These are phyloP conservation scores for Penicillium sp. DNA, from an alignment of 2,329 filamentous ascomycete genomes.

Conservation along the genomic window DNA sequence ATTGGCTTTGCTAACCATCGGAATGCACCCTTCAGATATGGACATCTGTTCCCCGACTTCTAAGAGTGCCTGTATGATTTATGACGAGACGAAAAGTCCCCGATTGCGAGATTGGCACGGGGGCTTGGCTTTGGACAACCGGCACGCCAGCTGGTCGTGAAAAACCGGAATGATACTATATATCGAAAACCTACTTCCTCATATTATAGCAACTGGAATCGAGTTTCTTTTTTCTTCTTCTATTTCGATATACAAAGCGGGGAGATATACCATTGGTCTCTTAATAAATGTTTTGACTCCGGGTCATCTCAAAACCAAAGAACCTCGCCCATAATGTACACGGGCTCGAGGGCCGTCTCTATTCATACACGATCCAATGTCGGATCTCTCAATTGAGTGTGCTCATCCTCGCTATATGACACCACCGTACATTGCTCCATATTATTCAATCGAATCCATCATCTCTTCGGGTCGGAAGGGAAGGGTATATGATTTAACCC, in stretches of 20 bases:
- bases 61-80: slow-evolving; percentile 48
- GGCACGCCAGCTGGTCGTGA: slow-evolving; percentile 18
- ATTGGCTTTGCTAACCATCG: neutral
- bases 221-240: slow-evolving; percentile 15
- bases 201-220: slow-evolving; percentile 30
- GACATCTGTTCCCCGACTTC: slow-evolving; percentile 76
- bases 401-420: neutral
- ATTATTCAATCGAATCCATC: neutral
- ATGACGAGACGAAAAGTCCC: slow-evolving; percentile 37
- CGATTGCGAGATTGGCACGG: slow-evolving; percentile 10
- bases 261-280: slow-evolving; percentile 11
- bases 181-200: slow-evolving; percentile 13
- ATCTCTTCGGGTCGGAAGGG: slow-evolving; percentile 1
- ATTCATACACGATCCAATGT: slow-evolving; percentile 25
- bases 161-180: slow-evolving; percentile 21
- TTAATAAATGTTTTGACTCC: slow-evolving; percentile 6
- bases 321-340: slow-evolving; percentile 30
- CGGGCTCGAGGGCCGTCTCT: slow-evolving; percentile 26
- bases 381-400: slow-evolving; percentile 6
- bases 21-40: slow-evolving; percentile 57
- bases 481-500: slow-evolving; percentile 27
- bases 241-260: slow-evolving; percentile 21
- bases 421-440: slow-evolving; percentile 3
- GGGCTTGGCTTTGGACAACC: slow-evolving; percentile 21
- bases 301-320: slow-evolving; percentile 8